Evolutionary conservation across 768 basidiomycete genomes (phyloP).

Genomic region (Panaeolus cyanescens): DNA sequence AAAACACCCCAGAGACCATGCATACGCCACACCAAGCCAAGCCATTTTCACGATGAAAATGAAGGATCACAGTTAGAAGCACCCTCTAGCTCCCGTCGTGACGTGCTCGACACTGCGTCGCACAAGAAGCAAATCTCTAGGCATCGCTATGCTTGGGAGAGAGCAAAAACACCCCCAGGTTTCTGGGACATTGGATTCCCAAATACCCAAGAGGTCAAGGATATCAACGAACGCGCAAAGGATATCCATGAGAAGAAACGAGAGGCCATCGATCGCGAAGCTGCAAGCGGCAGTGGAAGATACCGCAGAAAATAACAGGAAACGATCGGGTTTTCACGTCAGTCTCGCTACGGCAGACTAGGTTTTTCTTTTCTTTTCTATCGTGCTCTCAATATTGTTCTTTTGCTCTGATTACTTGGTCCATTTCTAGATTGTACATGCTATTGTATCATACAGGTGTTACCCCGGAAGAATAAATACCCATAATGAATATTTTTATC

Average conservation of each 20-base stretch:
- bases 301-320: constrained; percentile 30
- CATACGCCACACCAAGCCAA: constrained; percentile 23
- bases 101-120: constrained; percentile 35
- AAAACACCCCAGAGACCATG: constrained; percentile 32
- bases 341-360: background rate
- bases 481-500: background rate
- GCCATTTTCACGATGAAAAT: background rate
- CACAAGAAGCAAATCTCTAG: constrained; percentile 74
- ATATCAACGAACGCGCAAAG: constrained; percentile 74
- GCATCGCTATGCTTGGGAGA: constrained; percentile 72
- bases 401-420: background rate
- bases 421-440: background rate
- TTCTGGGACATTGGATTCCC: constrained; percentile 95
- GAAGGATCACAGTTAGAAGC: constrained; percentile 3
- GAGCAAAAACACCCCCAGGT: constrained; percentile 76
- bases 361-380: background rate
- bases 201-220: constrained; percentile 74
- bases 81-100: constrained; percentile 12
- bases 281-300: constrained; percentile 44
- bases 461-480: background rate
- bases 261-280: constrained; percentile 59
- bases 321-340: background rate
- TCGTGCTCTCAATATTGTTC: too few species aligned
- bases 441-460: background rate
- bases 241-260: constrained; percentile 73